Conservation (phyloP, 768 basidiomycete genomes). For the Termitomyces sp. region DNA sequence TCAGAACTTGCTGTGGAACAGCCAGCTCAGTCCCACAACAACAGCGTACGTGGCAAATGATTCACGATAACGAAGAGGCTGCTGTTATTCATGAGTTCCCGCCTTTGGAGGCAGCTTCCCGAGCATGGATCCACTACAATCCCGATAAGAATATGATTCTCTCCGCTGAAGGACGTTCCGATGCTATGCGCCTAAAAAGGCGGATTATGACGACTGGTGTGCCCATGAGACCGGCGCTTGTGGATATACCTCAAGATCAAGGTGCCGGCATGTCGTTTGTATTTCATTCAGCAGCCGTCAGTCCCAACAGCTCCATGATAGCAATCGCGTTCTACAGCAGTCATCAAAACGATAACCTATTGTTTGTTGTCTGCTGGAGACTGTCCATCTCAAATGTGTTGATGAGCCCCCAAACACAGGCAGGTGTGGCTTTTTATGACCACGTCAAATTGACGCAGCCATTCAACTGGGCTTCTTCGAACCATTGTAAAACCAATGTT, state of each 20-base stretch:
- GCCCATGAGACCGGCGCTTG: background rate
- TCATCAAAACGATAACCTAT: too few species aligned
- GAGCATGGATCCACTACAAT: background rate
- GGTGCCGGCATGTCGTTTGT: too few species aligned
- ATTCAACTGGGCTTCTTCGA: too few species aligned
- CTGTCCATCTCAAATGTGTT: too few species aligned
- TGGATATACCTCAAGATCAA: background rate
- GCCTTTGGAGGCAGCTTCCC: background rate
- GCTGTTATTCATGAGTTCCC: background rate
- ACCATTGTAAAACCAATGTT: too few species aligned
- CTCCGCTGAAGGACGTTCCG: background rate
- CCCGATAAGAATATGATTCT: background rate
- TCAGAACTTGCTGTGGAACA: background rate
- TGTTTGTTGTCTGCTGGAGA: too few species aligned
- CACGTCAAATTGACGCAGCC: too few species aligned
- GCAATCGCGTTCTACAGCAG: too few species aligned
- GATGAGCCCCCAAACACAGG: too few species aligned
- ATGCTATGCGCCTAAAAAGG: background rate
- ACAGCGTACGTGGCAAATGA: background rate
- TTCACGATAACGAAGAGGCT: background rate
- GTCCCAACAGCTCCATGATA: too few species aligned
- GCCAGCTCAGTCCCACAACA: background rate
- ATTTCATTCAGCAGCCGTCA: too few species aligned
- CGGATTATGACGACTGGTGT: background rate
- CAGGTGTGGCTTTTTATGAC: too few species aligned